Conservation (phyloP, 2,329 filamentous ascomycete species). For the Nothophoma quercina region DNA sequence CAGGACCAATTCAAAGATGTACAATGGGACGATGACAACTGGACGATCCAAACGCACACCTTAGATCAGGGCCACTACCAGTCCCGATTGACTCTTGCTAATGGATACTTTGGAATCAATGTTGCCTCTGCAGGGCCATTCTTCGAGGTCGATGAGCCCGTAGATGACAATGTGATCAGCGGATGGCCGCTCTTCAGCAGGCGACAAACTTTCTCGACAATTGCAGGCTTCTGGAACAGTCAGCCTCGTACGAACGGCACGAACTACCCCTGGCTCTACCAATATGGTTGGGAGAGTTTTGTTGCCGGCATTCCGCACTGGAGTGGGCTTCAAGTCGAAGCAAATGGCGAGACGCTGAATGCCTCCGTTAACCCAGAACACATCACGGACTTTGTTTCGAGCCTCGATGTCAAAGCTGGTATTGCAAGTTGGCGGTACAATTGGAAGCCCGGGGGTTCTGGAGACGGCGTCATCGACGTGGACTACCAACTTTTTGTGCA, state of each 20-base stretch:
- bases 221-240: slow-evolving; percentile 71
- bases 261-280: slow-evolving; percentile 73
- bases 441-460: slow-evolving; percentile 64
- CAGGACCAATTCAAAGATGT: slow-evolving; percentile 51
- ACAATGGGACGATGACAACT: slow-evolving; percentile 66
- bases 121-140: slow-evolving; percentile 69
- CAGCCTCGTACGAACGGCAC: slow-evolving; percentile 66
- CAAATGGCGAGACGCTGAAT: slow-evolving; percentile 63
- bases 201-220: slow-evolving; percentile 71
- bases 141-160: slow-evolving; percentile 64
- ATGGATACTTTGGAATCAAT: slow-evolving; percentile 71
- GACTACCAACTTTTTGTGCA: slow-evolving; percentile 72
- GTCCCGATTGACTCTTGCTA: slow-evolving; percentile 61
- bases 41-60: slow-evolving; percentile 61
- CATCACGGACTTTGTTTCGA: slow-evolving; percentile 68
- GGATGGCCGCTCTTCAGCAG: slow-evolving; percentile 73
- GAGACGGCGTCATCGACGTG: slow-evolving; percentile 61
- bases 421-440: slow-evolving; percentile 70
- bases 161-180: slow-evolving; percentile 62
- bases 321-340: slow-evolving; percentile 66
- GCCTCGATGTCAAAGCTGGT: slow-evolving; percentile 69
- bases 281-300: slow-evolving; percentile 74
- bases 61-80: slow-evolving; percentile 67
- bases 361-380: slow-evolving; percentile 66
- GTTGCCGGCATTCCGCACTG: slow-evolving; percentile 76